These are phyloP conservation scores for Endotrypanum monterogeii DNA, from an alignment of 208 protist genomes.

Conservation along the genomic window DNA sequence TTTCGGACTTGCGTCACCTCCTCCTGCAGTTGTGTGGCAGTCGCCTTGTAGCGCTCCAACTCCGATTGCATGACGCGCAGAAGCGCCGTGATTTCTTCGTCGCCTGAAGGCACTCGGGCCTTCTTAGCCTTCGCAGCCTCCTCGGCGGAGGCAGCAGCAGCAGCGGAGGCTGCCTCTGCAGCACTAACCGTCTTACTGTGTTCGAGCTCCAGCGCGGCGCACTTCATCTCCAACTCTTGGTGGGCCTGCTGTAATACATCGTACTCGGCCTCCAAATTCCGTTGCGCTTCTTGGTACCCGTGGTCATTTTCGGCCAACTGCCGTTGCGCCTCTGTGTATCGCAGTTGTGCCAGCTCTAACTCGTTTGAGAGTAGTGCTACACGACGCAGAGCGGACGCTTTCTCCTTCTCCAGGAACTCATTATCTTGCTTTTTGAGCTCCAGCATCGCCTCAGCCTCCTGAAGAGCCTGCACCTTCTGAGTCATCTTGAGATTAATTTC, in stretches of 20 bases:
- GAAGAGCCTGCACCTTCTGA: constrained; percentile 18
- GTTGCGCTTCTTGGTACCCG: constrained; percentile 29
- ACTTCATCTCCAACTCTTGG: constrained; percentile 34
- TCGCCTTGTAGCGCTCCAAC: constrained; percentile 79
- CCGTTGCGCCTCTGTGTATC: constrained; percentile 42
- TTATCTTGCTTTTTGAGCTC: constrained; percentile 52
- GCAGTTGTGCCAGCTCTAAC: constrained; percentile 73
- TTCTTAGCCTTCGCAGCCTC: constrained; percentile 5
- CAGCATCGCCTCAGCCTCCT: constrained; percentile 25
- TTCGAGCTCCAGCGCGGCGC: constrained; percentile 25
- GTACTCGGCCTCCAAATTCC: constrained; percentile 31
- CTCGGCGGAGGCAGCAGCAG: constrained; percentile 5
- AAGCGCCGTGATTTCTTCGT: constrained; percentile 77
- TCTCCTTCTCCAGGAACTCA: constrained; percentile 53
- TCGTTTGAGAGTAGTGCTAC: constrained; percentile 68
- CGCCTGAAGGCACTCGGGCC: constrained; percentile 29
- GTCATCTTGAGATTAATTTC: constrained; percentile 41
- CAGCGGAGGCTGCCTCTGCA: constrained; percentile 8
- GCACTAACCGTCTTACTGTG: constrained; percentile 5
- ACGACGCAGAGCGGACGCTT: constrained; percentile 63
- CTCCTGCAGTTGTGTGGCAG: constrained; percentile 52
- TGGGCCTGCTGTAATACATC: constrained; percentile 38
- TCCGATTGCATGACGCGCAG: constrained; percentile 79
- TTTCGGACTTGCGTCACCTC: constrained; percentile 61
- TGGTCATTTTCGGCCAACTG: constrained; percentile 24